A percentile compares a stretch with the other conserved stretches of the same genome.
These are phyloP conservation scores for Mallotus nudiflorus DNA, from an alignment of 345 rosid genomes.

Conservation along the genomic window DNA sequence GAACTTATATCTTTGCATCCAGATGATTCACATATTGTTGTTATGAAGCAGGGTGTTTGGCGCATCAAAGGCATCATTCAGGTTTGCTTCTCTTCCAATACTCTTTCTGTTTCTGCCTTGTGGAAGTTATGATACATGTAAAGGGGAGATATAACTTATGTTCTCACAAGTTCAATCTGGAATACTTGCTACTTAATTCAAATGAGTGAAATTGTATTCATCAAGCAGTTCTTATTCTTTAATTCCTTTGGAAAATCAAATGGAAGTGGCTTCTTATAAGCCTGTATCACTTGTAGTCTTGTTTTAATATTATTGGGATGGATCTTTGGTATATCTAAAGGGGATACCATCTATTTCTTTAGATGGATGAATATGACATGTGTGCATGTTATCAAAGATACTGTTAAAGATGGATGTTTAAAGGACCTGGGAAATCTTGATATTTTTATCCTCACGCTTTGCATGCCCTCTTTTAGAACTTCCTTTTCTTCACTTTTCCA, in stretches of 20 bases:
- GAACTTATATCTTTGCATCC: slow-evolving; percentile 88
- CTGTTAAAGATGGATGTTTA: not conserved
- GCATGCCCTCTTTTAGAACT: not conserved
- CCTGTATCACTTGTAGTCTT: not conserved
- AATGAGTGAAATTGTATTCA: not conserved
- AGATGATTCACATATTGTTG: slow-evolving; percentile 77
- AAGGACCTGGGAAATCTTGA: not conserved
- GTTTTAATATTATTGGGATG: not conserved
- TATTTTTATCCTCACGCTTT: not conserved
- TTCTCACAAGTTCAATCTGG: not conserved
- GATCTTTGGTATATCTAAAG: not conserved
- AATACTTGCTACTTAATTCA: not conserved
- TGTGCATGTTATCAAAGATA: not conserved
- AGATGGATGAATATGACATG: not conserved
- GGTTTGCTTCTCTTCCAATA: slow-evolving; percentile 43
- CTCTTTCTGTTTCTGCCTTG: not conserved
- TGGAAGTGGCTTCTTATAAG: not conserved
- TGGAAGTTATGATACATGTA: not conserved
- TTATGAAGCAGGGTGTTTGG: slow-evolving; percentile 90
- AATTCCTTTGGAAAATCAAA: not conserved
- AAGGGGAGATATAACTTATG: too few species aligned
- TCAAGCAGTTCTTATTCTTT: not conserved
- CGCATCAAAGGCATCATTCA: slow-evolving; percentile 98
- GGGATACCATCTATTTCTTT: not conserved
- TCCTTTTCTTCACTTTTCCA: not conserved